phyloP scores from a whole-genome alignment of 2,329 filamentous ascomycete genomes.

The Exophiala viscosa region DNA sequence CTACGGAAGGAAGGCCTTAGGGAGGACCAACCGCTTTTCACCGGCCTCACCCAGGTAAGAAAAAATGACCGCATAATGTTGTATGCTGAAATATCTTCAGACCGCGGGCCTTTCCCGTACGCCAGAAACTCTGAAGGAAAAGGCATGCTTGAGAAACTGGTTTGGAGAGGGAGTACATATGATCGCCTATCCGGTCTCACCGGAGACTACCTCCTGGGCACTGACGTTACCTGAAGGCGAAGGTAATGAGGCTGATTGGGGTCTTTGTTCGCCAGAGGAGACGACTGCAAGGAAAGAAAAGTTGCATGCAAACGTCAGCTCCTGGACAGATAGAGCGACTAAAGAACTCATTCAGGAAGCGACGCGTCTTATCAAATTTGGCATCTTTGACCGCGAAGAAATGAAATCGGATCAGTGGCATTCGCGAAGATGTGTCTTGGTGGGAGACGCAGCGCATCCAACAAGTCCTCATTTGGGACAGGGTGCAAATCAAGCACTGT shows the following conservation, averaged over 20 bases:
- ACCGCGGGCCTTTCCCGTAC: slow-evolving; percentile 16
- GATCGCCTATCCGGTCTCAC: slow-evolving; percentile 15
- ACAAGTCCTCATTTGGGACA: slow-evolving; percentile 17
- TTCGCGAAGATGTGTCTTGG: slow-evolving; percentile 5
- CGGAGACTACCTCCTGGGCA: slow-evolving; percentile 13
- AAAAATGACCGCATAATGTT: neutral
- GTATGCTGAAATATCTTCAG: neutral
- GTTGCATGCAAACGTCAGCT: slow-evolving; percentile 1
- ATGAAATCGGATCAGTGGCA: slow-evolving; percentile 17
- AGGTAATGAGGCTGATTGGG: slow-evolving; percentile 13
- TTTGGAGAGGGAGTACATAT: slow-evolving; percentile 18
- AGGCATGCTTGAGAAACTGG: slow-evolving; percentile 10
- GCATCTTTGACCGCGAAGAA: slow-evolving; percentile 16
- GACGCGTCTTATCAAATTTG: slow-evolving; percentile 18
- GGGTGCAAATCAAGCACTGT: slow-evolving; percentile 20
- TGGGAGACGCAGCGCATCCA: slow-evolving; percentile 16
- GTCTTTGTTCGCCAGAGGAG: slow-evolving; percentile 9
- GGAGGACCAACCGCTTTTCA: slow-evolving; percentile 11
- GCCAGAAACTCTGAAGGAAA: slow-evolving; percentile 1
- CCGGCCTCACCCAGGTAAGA: slow-evolving; percentile 14
- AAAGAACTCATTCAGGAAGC: slow-evolving; percentile 5
- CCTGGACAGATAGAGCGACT: slow-evolving; percentile 6
- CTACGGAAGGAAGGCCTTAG: slow-evolving; percentile 1
- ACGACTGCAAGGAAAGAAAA: slow-evolving; percentile 11
- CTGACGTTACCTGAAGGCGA: slow-evolving; percentile 13